A percentile compares a stretch with the other conserved stretches of the same genome.
Evolutionary conservation across 1,284 basidiomycete species (phyloP).

Genomic region (Meripilus lineatus): DNA sequence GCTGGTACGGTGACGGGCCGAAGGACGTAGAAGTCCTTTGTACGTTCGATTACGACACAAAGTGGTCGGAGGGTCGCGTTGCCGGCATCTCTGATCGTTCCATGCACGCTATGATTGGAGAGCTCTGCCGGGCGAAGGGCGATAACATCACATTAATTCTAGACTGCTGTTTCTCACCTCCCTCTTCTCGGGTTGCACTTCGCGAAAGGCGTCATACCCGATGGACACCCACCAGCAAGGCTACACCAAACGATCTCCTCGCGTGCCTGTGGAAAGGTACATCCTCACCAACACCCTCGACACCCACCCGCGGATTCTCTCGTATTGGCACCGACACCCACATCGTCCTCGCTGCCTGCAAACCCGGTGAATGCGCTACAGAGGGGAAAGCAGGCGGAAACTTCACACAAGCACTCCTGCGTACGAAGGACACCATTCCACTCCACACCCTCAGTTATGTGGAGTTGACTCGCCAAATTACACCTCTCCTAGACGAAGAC

Average conservation of each 20-base stretch:
- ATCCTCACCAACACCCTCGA: conserved; percentile 22
- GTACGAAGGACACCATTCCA: conserved; percentile 37
- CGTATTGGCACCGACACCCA: conserved; percentile 38
- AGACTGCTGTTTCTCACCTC: conserved; percentile 57
- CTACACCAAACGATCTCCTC: conserved; percentile 46
- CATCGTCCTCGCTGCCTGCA: conserved; percentile 51
- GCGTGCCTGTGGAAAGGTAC: conserved; percentile 48
- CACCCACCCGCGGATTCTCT: conserved; percentile 42
- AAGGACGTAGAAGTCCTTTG: conserved; percentile 54
- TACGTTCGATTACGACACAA: conserved; percentile 57
- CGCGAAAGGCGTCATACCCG: conserved; percentile 43
- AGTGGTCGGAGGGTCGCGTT: conserved; percentile 38
- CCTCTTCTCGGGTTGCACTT: conserved; percentile 31
- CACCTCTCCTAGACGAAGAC: conserved; percentile 22
- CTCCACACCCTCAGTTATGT: conserved; percentile 49
- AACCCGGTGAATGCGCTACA: conserved; percentile 43
- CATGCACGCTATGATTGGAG: conserved; percentile 49
- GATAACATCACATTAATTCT: conserved; percentile 63
- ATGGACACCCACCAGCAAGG: conserved; percentile 50
- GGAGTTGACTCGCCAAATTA: conserved; percentile 42
- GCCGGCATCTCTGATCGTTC: conserved; percentile 64
- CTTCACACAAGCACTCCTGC: conserved; percentile 51
- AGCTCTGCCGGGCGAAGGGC: conserved; percentile 52
- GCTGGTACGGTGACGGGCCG: conserved; percentile 44
- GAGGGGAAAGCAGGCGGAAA: conserved; percentile 58